Conservation (phyloP, 2,329 filamentous ascomycete genomes). For the Fusarium sp. region DNA sequence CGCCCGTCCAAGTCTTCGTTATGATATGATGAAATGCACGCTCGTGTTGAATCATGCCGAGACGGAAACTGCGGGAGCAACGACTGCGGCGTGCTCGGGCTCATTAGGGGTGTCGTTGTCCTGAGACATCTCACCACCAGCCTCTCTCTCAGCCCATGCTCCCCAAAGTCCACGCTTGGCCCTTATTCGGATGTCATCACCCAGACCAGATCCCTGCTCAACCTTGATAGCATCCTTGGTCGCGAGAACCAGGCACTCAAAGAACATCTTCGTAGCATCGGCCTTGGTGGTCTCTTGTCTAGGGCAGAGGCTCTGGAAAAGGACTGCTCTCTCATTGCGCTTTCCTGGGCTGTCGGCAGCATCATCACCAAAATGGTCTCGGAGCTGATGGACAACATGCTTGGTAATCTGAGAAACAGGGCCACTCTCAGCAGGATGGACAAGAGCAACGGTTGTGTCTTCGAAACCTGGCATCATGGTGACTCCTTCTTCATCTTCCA, state of each 20-base stretch:
- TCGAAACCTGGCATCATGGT: conserved; percentile 75
- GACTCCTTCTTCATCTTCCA: conserved; percentile 56
- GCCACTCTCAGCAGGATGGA: conserved; percentile 86
- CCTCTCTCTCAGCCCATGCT: conserved; percentile 87
- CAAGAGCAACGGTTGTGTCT: conserved; percentile 79
- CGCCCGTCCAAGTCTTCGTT: conserved; percentile 43
- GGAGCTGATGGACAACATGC: conserved; percentile 93
- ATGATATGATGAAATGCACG: conserved; percentile 36
- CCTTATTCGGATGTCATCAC: conserved; percentile 83
- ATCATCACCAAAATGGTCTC: conserved; percentile 85
- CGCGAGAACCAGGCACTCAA: conserved; percentile 93
- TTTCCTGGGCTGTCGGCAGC: conserved; percentile 76
- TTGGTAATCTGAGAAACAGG: conserved; percentile 92
- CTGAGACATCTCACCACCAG: conserved; percentile 71
- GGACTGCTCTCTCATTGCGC: conserved; percentile 79
- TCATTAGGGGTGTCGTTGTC: conserved; percentile 56
- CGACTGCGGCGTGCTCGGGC: conserved; percentile 53
- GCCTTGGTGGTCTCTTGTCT: conserved; percentile 83
- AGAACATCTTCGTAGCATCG: conserved; percentile 99
- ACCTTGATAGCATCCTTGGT: conserved; percentile 99
- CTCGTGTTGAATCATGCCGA: conserved; percentile 50
- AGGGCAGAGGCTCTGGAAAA: conserved; percentile 93
- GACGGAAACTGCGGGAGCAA: conserved; percentile 53
- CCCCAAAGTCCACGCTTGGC: conserved; percentile 98
- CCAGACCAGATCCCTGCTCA: conserved; percentile 83